Base-by-base conservation (phyloP, 495 filamentous ascomycete genomes). In the Xylaria intraflava region DNA sequence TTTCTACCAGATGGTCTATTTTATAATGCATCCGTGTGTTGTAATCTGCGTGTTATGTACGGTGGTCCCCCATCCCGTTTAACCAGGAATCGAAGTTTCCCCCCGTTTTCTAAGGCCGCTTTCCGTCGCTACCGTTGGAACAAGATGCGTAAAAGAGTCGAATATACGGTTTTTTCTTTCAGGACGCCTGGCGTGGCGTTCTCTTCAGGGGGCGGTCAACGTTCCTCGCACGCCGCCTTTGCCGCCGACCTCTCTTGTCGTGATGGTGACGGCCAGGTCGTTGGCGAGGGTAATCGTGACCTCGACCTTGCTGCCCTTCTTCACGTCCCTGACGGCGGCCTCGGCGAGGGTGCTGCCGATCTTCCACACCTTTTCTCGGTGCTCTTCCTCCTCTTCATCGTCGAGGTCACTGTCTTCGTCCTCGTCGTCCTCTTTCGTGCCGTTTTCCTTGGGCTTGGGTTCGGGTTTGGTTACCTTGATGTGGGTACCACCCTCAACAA, bases 381-480 rank as follows among this genome's bases (percentile, higher is more conserved):
- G 78, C 70, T 96, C 93, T 65, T 90, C 89, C 46, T 88, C 86
- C 55, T 90, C 88, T 45, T 96, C 90, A 31, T 90, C 86, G 22
- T 78, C 80, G 43, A 84, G 82, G 33, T 85, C 85, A 48, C 84
- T 79, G 12, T 82, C 81, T 16, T 88, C 83, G 2, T 83, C 82
- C 11, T 81, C 76, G 20, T 67, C 72, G 16, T 78, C 74, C 17
- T 72, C 74, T 44, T 76, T 71, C 38, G 70, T 72, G 68, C 80
- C 81, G 59, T 86, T 82, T 61, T 80, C 72, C 74, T 87, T 86
- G 36, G 83, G 54, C 74, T 88, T 87, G 44, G 83, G 79, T 72
- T 91, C 87, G 29, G 88, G 82, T 74, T 88, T 89, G 60, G 84
- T 89, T 57, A 95, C 83, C 70, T 92, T 90, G 77, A 98, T 96